These are phyloP conservation scores for Eucalyptus guilfoylei DNA, from an alignment of 345 rosid genomes.

Conservation along the genomic window DNA sequence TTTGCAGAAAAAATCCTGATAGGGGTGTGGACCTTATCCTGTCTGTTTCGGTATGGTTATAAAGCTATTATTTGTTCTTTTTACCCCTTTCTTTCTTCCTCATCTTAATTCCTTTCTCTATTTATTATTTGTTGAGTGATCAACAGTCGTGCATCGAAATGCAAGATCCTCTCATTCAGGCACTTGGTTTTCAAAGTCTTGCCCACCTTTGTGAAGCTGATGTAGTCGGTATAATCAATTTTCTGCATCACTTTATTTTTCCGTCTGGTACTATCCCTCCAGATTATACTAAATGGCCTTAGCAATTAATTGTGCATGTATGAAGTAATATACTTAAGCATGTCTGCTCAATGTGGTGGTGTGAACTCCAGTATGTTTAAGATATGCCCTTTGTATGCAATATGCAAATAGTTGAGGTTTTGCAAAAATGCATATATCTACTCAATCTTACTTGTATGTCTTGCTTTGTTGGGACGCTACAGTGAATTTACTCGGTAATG, in stretches of 20 bases:
- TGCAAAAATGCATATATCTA: neutral
- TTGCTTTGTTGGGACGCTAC: neutral
- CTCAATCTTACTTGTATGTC: neutral
- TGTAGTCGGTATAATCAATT: conserved; percentile 45
- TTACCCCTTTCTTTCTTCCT: neutral
- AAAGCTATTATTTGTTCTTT: neutral
- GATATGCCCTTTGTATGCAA: neutral
- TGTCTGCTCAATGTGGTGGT: neutral
- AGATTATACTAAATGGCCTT: neutral
- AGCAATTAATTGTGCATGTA: neutral
- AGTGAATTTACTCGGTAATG: neutral
- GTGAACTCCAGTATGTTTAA: neutral
- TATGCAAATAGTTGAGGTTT: neutral
- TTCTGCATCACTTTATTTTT: neutral
- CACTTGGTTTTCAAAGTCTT: conserved; percentile 93
- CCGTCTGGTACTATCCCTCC: neutral
- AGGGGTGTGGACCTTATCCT: conserved; percentile 96
- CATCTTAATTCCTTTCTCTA: neutral
- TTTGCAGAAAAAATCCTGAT: conserved; percentile 81
- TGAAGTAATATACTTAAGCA: neutral
- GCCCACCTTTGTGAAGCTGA: conserved; percentile 95
- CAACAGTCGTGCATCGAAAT: conserved; percentile 83
- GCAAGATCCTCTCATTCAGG: conserved; percentile 53
- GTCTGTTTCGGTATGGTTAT: conserved; percentile 71
- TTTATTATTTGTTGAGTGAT: neutral